Evolutionary conservation across 2,329 filamentous ascomycete species (phyloP).

Genomic region (Teratosphaeria viscida): DNA sequence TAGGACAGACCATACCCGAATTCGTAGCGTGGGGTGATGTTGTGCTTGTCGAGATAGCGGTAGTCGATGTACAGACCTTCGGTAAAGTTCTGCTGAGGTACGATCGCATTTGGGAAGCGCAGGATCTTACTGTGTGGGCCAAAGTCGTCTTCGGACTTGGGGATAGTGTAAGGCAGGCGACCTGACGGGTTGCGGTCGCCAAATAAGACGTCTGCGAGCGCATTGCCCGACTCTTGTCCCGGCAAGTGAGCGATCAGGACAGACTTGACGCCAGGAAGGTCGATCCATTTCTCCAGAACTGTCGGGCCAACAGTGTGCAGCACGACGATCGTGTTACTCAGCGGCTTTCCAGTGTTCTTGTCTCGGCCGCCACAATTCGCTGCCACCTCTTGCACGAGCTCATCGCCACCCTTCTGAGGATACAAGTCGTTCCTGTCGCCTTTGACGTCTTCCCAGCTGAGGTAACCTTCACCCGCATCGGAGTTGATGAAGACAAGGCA

Average conservation of each 20-base stretch:
- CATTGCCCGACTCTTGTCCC: slow-evolving; percentile 76
- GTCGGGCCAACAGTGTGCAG: slow-evolving; percentile 79
- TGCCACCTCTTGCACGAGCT: slow-evolving; percentile 62
- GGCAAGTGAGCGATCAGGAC: slow-evolving; percentile 78
- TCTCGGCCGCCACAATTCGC: slow-evolving; percentile 51
- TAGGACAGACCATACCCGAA: slow-evolving; percentile 84
- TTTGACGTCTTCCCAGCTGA: slow-evolving; percentile 50
- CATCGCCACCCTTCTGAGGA: slow-evolving; percentile 67
- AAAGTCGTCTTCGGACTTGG: slow-evolving; percentile 63
- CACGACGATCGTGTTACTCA: slow-evolving; percentile 65
- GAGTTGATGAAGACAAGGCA: slow-evolving; percentile 82
- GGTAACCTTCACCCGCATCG: slow-evolving; percentile 72
- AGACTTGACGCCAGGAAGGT: slow-evolving; percentile 64
- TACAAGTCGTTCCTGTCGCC: slow-evolving; percentile 71
- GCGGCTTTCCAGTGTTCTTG: slow-evolving; percentile 14
- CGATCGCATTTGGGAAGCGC: slow-evolving; percentile 56
- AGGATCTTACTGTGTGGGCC: slow-evolving; percentile 61
- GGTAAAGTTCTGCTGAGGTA: slow-evolving; percentile 71
- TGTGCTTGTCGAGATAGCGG: slow-evolving; percentile 70
- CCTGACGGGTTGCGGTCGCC: slow-evolving; percentile 69
- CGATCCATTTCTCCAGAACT: slow-evolving; percentile 68
- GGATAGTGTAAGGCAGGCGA: slow-evolving; percentile 81
- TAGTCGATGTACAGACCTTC: slow-evolving; percentile 87
- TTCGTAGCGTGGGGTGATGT: slow-evolving; percentile 65
- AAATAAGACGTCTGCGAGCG: slow-evolving; percentile 68